These are phyloP conservation scores for Schwanniomyces vanrijiae DNA, from an alignment of 805 yeast genomes.

Conservation along the genomic window DNA sequence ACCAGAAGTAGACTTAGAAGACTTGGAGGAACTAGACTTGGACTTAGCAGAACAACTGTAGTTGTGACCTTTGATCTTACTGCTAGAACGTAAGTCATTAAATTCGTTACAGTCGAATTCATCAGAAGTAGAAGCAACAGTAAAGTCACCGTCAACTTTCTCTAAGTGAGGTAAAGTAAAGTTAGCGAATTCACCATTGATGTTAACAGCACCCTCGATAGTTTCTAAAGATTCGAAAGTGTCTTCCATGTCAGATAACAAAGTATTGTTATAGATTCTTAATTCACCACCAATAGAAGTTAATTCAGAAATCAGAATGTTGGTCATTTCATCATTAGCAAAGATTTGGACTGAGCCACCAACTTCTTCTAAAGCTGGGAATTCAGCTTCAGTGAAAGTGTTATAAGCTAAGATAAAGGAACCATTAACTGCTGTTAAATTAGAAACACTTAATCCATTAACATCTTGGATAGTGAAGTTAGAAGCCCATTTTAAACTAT, in stretches of 20 bases:
- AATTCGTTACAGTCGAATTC: constrained; percentile 38
- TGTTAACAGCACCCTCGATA: constrained; percentile 41
- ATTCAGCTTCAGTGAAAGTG: constrained; percentile 30
- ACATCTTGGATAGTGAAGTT: constrained; percentile 46
- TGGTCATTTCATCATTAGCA: constrained; percentile 42
- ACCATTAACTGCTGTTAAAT: constrained; percentile 41
- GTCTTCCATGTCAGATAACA: constrained; percentile 30
- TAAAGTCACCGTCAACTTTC: constrained; percentile 44
- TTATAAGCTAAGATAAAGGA: constrained; percentile 40
- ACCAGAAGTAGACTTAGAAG: constrained; percentile 18
- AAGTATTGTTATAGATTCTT: constrained; percentile 40
- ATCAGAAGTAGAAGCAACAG: constrained; percentile 31
- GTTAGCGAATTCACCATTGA: constrained; percentile 38
- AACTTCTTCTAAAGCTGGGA: constrained; percentile 30
- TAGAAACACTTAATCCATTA: constrained; percentile 25
- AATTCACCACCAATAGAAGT: constrained; percentile 41
- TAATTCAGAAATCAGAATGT: constrained; percentile 27
- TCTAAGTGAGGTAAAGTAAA: constrained; percentile 37
- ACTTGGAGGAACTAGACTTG: constrained; percentile 13
- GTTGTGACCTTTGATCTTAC: constrained; percentile 45
- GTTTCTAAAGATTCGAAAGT: constrained; percentile 28
- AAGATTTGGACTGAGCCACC: constrained; percentile 42
- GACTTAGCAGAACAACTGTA: constrained; percentile 34
- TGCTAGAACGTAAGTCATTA: constrained; percentile 28
- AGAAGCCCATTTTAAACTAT: constrained; percentile 39